phyloP scores from a whole-genome alignment of 257 asterid species.

The Dorcoceras hygrometricum region DNA sequence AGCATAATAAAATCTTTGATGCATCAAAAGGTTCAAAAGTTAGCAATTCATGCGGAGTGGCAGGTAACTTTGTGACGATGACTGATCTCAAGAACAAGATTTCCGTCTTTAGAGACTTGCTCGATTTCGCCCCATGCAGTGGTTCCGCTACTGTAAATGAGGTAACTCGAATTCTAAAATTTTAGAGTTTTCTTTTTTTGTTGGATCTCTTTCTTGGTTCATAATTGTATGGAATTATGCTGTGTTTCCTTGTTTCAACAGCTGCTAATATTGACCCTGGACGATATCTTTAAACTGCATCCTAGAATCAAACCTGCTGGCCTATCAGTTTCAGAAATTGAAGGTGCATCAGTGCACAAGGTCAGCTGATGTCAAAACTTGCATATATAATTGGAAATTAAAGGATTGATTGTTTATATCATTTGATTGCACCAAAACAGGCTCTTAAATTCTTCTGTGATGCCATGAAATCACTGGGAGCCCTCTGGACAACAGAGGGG shows the following conservation, averaged over 20 bases:
- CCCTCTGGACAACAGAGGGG: conserved; percentile 64
- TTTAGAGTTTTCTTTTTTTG: neutral
- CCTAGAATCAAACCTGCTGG: conserved; percentile 38
- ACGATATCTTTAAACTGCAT: conserved; percentile 54
- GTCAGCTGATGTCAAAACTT: conserved; percentile 26
- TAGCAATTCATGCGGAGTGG: conserved; percentile 41
- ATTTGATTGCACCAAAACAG: conserved; percentile 33
- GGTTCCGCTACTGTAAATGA: conserved; percentile 60
- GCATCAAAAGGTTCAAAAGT: conserved; percentile 30
- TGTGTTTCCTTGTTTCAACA: conserved; percentile 27
- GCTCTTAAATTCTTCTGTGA: conserved; percentile 55
- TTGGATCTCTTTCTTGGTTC: neutral
- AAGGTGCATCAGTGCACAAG: conserved; percentile 54
- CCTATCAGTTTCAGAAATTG: conserved; percentile 36
- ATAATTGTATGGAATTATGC: neutral
- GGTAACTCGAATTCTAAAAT: conserved; percentile 36
- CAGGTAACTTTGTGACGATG: conserved; percentile 47
- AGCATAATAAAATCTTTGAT: conserved; percentile 27
- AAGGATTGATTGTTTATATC: neutral
- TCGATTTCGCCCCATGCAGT: conserved; percentile 71
- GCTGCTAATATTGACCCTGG: conserved; percentile 66
- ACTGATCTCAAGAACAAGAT: conserved; percentile 59
- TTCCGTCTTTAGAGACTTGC: conserved; percentile 69
- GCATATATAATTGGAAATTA: neutral
- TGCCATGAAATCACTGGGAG: conserved; percentile 65